Evolutionary conservation across 202 grass and related monocot genomes (phyloP), one percentile per base, ranked within the genome.

Genomic region (Saccharum hybrid): DNA sequence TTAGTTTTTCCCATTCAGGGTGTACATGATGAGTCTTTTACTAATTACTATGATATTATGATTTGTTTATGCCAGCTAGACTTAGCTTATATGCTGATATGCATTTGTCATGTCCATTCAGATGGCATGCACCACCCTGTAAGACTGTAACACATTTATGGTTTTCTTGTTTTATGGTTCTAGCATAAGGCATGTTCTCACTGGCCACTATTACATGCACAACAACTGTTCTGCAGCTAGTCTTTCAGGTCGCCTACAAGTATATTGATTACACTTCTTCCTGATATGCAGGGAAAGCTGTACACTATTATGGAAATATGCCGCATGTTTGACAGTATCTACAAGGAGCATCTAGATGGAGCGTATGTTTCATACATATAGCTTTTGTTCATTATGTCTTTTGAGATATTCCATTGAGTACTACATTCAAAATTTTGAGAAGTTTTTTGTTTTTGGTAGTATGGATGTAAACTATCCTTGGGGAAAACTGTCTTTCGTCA

Each of bases 241-340:
- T 23, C 16, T 36, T 37, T 51, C 63, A 79, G 11, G 48, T 10
- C 36, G 9, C 18, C 6, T 22, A 10, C 21, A 34, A 61, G 4
- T 68, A 34, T 82, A 75, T 71, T 64, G 16, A 71, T 51, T 8
- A 56, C 40, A 30, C 51, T 79, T 45, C 42, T 76, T 38, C 41
- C 61, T 68, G 16, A 57, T 73, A 66, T 92, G 18, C 88, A 97
- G 94, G 94, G 94, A 66, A 97, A 97, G 71, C 75, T 70, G 26
- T 26, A 26, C 26, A 26, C 26, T 26, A 26, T 26, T 26, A 26
- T 26, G 26, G 26, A 26, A 26, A 26, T 26, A 26, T 26, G 26
- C 26, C 26, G 26, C 26, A 26, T 26, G 26, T 26, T 26, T 26
- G 26, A 26, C 26, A 26, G 26, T 26, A 26, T 26, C 26, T 26